Conservation (phyloP, 169 alveolate genomes). For the Plasmodium coatneyi region DNA sequence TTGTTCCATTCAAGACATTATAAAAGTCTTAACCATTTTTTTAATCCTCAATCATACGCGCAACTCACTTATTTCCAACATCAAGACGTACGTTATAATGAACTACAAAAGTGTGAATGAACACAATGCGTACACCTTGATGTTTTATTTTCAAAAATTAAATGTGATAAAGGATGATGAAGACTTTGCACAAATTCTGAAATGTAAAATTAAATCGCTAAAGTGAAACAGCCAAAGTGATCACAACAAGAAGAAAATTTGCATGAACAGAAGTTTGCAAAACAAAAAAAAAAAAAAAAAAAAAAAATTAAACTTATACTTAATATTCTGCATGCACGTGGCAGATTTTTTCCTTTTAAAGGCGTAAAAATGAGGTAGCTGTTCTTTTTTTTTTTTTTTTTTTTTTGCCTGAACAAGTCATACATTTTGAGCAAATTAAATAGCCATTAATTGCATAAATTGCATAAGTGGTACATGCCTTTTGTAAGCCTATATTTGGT, state of each 20-base stretch:
- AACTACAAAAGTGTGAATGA: conserved; percentile 72
- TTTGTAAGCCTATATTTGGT: neutral
- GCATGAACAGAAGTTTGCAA: neutral
- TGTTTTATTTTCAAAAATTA: conserved; percentile 63
- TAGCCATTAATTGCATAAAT: neutral
- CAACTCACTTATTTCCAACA: conserved; percentile 11
- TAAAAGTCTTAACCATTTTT: conserved; percentile 37
- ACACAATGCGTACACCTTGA: conserved; percentile 39
- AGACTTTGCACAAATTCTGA: conserved; percentile 50
- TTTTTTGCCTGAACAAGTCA: neutral
- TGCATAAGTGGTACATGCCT: neutral
- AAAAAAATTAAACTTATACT: no score
- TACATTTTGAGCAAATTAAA: neutral
- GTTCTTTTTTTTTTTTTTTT: neutral
- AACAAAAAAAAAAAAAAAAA: neutral
- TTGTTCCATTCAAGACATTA: conserved; percentile 58
- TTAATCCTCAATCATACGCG: conserved; percentile 31
- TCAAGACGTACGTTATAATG: conserved; percentile 39
- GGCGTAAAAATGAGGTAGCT: no score
- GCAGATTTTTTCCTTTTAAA: no score
- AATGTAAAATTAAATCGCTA: conserved; percentile 39
- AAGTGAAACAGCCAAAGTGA: neutral
- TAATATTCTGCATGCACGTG: no score
- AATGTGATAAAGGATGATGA: conserved; percentile 51
- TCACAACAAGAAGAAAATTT: conserved; percentile 1